Percentiles rank a stretch among this genome's conserved stretches.
These are phyloP conservation scores for Alternaria ethzedia DNA, from an alignment of 2,329 filamentous ascomycete species.

Conservation along the genomic window DNA sequence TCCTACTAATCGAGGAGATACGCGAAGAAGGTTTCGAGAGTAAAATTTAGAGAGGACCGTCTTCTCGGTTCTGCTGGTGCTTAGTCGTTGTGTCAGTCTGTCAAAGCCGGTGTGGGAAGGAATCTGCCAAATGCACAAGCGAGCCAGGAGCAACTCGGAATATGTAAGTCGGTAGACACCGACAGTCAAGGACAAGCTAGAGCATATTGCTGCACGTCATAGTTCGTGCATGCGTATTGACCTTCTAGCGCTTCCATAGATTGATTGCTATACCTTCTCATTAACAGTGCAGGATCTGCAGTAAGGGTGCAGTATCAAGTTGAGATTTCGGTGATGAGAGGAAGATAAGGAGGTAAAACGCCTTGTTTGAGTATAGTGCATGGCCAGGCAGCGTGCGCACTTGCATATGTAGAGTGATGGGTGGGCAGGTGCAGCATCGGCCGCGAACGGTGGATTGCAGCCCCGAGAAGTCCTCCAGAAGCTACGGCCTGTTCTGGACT, in stretches of 20 bases:
- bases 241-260: constrained; percentile 20
- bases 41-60: background rate
- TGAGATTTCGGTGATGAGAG: constrained; percentile 11
- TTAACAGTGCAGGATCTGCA: constrained; percentile 22
- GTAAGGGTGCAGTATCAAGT: constrained; percentile 18
- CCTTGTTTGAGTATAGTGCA: constrained; percentile 4
- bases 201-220: constrained; percentile 16
- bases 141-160: background rate
- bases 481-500: constrained; percentile 5
- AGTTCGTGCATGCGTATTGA: constrained; percentile 4
- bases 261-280: constrained; percentile 15
- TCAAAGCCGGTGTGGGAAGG: background rate
- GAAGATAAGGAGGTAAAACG: constrained; percentile 8
- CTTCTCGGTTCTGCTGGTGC: background rate
- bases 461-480: background rate
- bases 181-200: background rate
- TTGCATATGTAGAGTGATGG: constrained; percentile 8
- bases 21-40: background rate
- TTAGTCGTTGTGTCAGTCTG: background rate
- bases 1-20: background rate
- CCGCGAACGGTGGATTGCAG: background rate
- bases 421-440: constrained; percentile 5
- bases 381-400: constrained; percentile 2
- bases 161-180: background rate
- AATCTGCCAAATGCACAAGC: background rate